Evolutionary conservation across 441 rosid genomes (phyloP).

Genomic region (Manihot esculenta): DNA sequence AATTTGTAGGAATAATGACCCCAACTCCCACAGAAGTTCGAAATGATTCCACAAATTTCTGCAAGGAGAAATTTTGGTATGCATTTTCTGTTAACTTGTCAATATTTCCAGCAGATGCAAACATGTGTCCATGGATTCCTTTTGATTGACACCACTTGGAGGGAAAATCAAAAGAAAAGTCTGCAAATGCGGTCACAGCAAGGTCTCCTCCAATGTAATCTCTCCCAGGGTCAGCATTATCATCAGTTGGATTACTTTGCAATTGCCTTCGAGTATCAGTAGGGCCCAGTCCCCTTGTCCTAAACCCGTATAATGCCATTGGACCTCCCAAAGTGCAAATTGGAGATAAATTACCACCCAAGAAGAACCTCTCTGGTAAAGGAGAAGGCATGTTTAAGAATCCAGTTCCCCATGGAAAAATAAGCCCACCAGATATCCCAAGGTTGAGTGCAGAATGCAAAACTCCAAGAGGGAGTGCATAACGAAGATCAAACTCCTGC

Average conservation of each 20-base stretch:
- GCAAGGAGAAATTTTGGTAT: slow-evolving; percentile 46
- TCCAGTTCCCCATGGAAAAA: slow-evolving; percentile 78
- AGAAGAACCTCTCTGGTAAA: slow-evolving; percentile 78
- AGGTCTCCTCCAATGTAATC: slow-evolving; percentile 92
- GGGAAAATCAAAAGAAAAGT: slow-evolving; percentile 89
- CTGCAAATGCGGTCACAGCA: slow-evolving; percentile 82
- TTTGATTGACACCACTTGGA: slow-evolving; percentile 69
- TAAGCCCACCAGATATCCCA: slow-evolving; percentile 70
- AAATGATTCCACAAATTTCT: slow-evolving; percentile 54
- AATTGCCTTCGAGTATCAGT: slow-evolving; percentile 63
- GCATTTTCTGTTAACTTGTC: slow-evolving; percentile 70
- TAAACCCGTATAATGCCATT: slow-evolving; percentile 72
- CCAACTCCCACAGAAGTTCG: slow-evolving; percentile 86
- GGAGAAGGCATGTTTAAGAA: slow-evolving; percentile 51
- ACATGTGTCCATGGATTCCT: slow-evolving; percentile 83
- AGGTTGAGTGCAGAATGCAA: slow-evolving; percentile 66
- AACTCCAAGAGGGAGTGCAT: slow-evolving; percentile 77
- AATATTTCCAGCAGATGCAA: slow-evolving; percentile 78
- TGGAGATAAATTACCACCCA: slow-evolving; percentile 90
- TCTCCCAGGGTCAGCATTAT: slow-evolving; percentile 41
- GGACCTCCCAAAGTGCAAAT: slow-evolving; percentile 82
- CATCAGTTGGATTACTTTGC: slow-evolving; percentile 32
- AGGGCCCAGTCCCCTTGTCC: slow-evolving; percentile 71
- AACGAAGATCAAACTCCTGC: slow-evolving; percentile 85
- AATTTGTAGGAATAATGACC: slow-evolving; percentile 67